phyloP scores from a whole-genome alignment of 208 protist genomes.

The Leishmania martiniquensis region DNA sequence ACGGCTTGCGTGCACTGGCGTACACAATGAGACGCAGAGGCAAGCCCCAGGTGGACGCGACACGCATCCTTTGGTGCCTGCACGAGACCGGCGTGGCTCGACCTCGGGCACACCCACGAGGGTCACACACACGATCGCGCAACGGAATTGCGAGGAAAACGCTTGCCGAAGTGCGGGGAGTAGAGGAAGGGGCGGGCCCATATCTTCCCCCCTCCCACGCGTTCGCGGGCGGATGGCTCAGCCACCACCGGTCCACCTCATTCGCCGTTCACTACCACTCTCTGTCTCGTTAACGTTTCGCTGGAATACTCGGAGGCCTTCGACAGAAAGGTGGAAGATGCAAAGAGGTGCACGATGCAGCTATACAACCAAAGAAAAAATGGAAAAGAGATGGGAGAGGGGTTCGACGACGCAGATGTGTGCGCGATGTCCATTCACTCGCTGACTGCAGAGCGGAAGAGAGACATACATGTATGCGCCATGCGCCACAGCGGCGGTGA shows the following conservation, averaged over 20 bases:
- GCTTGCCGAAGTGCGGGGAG: no score
- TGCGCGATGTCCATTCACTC: background rate
- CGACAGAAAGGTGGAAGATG: background rate
- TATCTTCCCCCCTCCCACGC: no score
- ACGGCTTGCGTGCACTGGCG: no score
- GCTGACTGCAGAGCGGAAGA: no score
- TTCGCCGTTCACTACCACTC: background rate
- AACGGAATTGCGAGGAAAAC: no score
- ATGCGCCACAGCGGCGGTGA: no score
- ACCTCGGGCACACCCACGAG: background rate
- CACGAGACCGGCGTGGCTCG: background rate
- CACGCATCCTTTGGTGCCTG: background rate
- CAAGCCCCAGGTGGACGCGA: background rate
- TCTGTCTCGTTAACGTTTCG: background rate
- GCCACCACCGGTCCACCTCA: background rate
- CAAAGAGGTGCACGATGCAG: background rate
- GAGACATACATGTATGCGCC: no score
- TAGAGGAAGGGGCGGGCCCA: no score
- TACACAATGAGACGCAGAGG: no score
- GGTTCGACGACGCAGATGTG: background rate
- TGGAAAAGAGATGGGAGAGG: no score
- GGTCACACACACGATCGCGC: no score
- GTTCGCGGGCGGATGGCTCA: background rate
- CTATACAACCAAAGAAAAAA: constrained; percentile 7
- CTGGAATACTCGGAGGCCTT: background rate